Percentiles rank a stretch among this genome's conserved stretches.
Conservation (phyloP, 2,329 filamentous ascomycete genomes). For the Madurella mycetomatis region DNA sequence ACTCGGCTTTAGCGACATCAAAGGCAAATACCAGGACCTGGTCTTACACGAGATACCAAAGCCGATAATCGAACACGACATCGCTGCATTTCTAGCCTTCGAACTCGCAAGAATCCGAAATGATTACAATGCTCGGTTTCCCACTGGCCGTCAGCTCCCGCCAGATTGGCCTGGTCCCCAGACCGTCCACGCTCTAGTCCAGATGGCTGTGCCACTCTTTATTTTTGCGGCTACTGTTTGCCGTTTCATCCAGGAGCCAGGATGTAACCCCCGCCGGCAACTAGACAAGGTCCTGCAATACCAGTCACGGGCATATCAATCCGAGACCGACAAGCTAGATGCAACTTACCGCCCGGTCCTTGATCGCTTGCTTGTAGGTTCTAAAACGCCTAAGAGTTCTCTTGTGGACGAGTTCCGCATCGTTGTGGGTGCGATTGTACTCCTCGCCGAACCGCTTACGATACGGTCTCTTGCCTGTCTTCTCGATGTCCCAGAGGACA, state of each 20-base stretch:
- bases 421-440: too few relatives aligned
- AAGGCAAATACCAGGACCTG: constrained; percentile 29
- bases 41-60: constrained; percentile 35
- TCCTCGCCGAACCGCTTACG: too few relatives aligned
- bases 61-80: constrained; percentile 33
- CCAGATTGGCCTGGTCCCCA: constrained; percentile 7
- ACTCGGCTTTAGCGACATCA: constrained; percentile 32
- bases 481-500: too few relatives aligned
- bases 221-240: constrained; percentile 29
- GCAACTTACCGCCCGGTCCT: too few relatives aligned
- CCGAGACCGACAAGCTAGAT: too few relatives aligned
- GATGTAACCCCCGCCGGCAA: constrained; percentile 25
- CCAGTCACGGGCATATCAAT: constrained; percentile 21
- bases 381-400: too few relatives aligned
- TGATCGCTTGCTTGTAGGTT: too few relatives aligned
- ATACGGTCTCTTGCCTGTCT: too few relatives aligned
- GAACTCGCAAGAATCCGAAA: constrained; percentile 29
- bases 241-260: constrained; percentile 23
- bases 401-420: too few relatives aligned
- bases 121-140: constrained; percentile 20
- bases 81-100: constrained; percentile 31
- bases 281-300: constrained; percentile 21
- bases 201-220: constrained; percentile 24
- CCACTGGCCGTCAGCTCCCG: constrained; percentile 11
- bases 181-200: not conserved